Percentiles rank a stretch among this genome's conserved stretches.
Conservation (phyloP, 2,329 filamentous ascomycete genomes). For the Cryphonectria japonica region DNA sequence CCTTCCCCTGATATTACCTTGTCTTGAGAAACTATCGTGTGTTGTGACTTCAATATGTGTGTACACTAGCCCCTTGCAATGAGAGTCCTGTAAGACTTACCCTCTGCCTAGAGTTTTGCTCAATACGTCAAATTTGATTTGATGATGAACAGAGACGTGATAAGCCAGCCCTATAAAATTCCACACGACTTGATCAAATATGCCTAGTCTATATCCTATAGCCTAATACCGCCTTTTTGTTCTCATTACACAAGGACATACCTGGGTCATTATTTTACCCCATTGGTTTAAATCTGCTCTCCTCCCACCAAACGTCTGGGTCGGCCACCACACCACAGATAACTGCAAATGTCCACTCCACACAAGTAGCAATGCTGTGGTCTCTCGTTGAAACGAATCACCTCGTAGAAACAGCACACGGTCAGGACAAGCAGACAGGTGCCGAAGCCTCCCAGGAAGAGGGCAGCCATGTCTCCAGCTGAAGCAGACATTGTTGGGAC, state of each 20-base stretch:
- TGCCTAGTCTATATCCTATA: not conserved
- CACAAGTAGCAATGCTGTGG: slow-evolving; percentile 21
- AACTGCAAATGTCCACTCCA: slow-evolving; percentile 16
- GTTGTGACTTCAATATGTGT: not conserved
- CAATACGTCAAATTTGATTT: too few relatives aligned
- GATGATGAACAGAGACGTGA: too few relatives aligned
- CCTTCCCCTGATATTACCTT: not conserved
- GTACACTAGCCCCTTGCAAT: not conserved
- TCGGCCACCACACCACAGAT: slow-evolving; percentile 13
- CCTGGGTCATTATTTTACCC: not conserved
- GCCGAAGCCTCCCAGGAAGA: slow-evolving; percentile 21
- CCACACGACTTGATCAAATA: too few relatives aligned
- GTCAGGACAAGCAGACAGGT: slow-evolving; percentile 8
- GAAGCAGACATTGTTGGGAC: slow-evolving; percentile 7
- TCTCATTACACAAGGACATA: not conserved
- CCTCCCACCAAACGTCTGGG: not conserved
- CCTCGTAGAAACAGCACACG: slow-evolving; percentile 10
- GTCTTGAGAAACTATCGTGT: not conserved
- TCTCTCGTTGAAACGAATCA: slow-evolving; percentile 1
- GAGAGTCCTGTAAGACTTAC: not conserved
- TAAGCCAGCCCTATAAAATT: not conserved
- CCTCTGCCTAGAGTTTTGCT: not conserved
- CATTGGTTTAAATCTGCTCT: not conserved
- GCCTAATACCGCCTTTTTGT: not conserved
- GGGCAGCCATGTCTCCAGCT: slow-evolving; percentile 14